Percentiles rank a stretch among this genome's conserved stretches.
Evolutionary conservation across 2,329 filamentous ascomycete species (phyloP).

Genomic region (Trichophyton mentagrophytes): DNA sequence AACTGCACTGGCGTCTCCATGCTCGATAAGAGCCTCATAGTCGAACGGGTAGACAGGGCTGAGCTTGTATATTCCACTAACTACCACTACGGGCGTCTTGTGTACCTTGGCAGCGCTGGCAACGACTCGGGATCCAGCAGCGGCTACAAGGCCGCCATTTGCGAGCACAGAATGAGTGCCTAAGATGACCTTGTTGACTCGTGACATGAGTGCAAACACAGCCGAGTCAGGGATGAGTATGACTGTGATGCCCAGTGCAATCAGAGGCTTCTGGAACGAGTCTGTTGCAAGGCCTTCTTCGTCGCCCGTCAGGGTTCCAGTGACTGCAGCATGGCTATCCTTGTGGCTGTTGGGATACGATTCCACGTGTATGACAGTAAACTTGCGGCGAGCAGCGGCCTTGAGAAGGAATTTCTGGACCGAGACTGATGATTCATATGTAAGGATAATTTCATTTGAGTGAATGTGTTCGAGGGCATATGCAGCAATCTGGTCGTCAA

Average conservation of each 20-base stretch:
- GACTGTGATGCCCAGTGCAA: conserved; percentile 63
- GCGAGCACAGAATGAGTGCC: conserved; percentile 77
- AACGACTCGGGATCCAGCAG: conserved; percentile 70
- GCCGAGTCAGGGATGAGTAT: conserved; percentile 75
- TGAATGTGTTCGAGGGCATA: conserved; percentile 87
- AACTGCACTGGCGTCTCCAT: conserved; percentile 66
- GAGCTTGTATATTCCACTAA: conserved; percentile 86
- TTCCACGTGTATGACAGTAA: conserved; percentile 77
- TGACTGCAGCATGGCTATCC: conserved; percentile 49
- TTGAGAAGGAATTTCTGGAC: conserved; percentile 82
- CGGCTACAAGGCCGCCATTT: conserved; percentile 74
- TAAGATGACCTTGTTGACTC: conserved; percentile 88
- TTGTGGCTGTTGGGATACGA: conserved; percentile 57
- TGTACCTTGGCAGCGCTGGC: conserved; percentile 74
- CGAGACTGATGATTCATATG: conserved; percentile 71
- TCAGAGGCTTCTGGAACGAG: conserved; percentile 64
- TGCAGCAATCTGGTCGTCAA: conserved; percentile 82
- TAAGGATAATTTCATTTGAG: conserved; percentile 82
- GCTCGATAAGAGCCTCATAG: conserved; percentile 69
- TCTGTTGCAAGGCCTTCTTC: conserved; percentile 36
- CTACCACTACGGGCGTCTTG: conserved; percentile 71
- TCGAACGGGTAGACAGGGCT: conserved; percentile 81
- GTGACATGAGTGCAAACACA: conserved; percentile 85
- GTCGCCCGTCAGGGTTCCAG: conserved; percentile 39
- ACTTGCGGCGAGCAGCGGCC: conserved; percentile 77